Conservation (phyloP, 1,284 basidiomycete species). For the Sanghuangporus weigelae region DNA sequence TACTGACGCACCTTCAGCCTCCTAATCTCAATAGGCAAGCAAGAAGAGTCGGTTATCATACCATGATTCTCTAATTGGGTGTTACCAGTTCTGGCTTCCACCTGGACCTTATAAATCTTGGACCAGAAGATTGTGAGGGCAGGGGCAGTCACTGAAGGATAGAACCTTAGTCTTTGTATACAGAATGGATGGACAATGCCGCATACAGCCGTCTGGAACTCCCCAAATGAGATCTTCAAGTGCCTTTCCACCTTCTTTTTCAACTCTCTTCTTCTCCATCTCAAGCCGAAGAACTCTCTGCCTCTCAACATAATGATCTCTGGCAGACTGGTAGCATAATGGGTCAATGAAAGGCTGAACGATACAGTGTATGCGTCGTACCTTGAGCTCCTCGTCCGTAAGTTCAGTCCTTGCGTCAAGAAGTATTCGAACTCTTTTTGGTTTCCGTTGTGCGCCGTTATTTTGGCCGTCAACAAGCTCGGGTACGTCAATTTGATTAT, state of each 20-base stretch:
- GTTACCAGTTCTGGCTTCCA: constrained; percentile 54
- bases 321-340: constrained; percentile 38
- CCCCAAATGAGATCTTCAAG: constrained; percentile 64
- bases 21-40: background rate
- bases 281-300: constrained; percentile 52
- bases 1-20: background rate
- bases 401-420: constrained; percentile 69
- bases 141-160: constrained; percentile 53
- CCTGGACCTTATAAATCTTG: constrained; percentile 59
- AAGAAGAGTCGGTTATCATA: constrained; percentile 19
- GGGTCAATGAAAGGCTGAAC: constrained; percentile 24
- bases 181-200: background rate
- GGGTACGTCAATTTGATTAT: background rate
- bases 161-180: constrained; percentile 13
- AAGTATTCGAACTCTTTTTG: constrained; percentile 33
- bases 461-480: background rate
- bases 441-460: constrained; percentile 9
- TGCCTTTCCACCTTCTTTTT: constrained; percentile 48
- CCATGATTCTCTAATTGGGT: constrained; percentile 35
- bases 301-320: constrained; percentile 58
- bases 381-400: constrained; percentile 74
- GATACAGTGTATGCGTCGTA: constrained; percentile 20
- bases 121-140: constrained; percentile 67
- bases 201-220: constrained; percentile 59
- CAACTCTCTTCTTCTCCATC: constrained; percentile 44